Evolutionary conservation across 1,284 basidiomycete genomes (phyloP).

Genomic region (Boletus sp.): DNA sequence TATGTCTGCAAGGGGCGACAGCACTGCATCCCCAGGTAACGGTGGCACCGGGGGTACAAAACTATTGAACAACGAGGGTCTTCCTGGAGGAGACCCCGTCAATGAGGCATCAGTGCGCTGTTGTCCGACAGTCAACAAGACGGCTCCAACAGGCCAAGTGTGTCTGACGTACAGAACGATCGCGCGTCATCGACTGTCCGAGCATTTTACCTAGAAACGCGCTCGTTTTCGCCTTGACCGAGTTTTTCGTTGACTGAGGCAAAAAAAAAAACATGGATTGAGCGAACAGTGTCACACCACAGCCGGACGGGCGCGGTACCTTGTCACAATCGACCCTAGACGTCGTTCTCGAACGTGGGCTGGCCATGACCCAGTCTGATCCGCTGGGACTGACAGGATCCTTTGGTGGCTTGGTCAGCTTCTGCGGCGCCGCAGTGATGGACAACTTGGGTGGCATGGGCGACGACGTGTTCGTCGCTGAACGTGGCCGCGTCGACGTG

Average conservation of each 20-base stretch:
- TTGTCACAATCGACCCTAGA: slow-evolving; percentile 46
- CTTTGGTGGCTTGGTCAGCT: slow-evolving; percentile 27
- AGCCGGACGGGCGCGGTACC: slow-evolving; percentile 32
- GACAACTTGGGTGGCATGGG: slow-evolving; percentile 28
- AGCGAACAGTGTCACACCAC: background rate
- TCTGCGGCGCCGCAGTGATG: slow-evolving; percentile 26
- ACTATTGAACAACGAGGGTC: slow-evolving; percentile 42
- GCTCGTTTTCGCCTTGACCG: slow-evolving; percentile 70
- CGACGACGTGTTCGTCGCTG: slow-evolving; percentile 34
- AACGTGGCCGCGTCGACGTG: slow-evolving; percentile 29
- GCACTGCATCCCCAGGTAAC: slow-evolving; percentile 47
- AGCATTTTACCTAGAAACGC: slow-evolving; percentile 76
- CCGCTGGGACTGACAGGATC: slow-evolving; percentile 32
- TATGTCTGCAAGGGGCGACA: slow-evolving; percentile 50
- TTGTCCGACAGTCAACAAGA: slow-evolving; percentile 29
- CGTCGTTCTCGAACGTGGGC: slow-evolving; percentile 37
- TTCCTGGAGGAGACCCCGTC: slow-evolving; percentile 17
- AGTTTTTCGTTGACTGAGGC: slow-evolving; percentile 48
- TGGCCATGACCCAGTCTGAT: slow-evolving; percentile 52
- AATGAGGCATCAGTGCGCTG: slow-evolving; percentile 40
- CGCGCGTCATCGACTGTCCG: slow-evolving; percentile 57
- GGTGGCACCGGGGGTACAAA: slow-evolving; percentile 69
- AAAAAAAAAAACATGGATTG: slow-evolving; percentile 1
- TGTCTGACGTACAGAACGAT: slow-evolving; percentile 59
- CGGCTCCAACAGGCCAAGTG: slow-evolving; percentile 4